Evolutionary conservation across 1,284 basidiomycete genomes (phyloP).

Genomic region (Mycena citricolor): DNA sequence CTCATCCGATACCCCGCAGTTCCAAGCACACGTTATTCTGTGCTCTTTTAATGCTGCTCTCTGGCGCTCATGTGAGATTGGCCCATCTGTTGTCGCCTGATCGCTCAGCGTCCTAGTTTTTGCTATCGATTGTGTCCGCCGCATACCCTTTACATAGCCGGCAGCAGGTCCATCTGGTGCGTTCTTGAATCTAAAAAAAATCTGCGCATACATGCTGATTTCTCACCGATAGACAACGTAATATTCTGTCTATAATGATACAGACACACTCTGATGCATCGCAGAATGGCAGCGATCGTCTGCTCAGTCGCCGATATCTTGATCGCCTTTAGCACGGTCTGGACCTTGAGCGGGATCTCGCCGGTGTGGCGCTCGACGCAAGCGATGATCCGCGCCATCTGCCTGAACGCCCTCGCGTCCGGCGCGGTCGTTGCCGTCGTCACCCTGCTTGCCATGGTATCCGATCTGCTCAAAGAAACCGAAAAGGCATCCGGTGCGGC

Average conservation of each 20-base stretch:
- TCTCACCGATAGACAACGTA: background rate
- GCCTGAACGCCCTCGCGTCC: slow-evolving; percentile 9
- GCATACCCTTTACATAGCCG: background rate
- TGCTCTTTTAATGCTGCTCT: slow-evolving; percentile 3
- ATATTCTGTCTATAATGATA: background rate
- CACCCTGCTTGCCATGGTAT: slow-evolving; percentile 13
- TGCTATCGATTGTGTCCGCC: background rate
- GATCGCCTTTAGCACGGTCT: slow-evolving; percentile 8
- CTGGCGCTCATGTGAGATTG: background rate
- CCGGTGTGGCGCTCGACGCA: slow-evolving; percentile 9
- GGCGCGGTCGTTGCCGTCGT: slow-evolving; percentile 10
- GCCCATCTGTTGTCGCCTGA: background rate
- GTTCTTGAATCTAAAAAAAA: slow-evolving; percentile 1
- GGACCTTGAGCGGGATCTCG: slow-evolving; percentile 6
- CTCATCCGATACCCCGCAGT: background rate
- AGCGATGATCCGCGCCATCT: slow-evolving; percentile 11
- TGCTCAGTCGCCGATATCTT: slow-evolving; percentile 8
- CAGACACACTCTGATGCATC: background rate
- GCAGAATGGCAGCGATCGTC: slow-evolving; percentile 2
- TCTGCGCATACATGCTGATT: slow-evolving; percentile 1
- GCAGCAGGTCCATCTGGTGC: background rate
- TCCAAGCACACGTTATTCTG: background rate
- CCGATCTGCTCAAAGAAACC: background rate
- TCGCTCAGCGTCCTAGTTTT: background rate
- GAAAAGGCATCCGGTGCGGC: too few species aligned